Evolutionary conservation across 352 stramenopile genomes (phyloP), one percentile per base, ranked within the genome.

Genomic region (Chrysophaeum taylorii): DNA sequence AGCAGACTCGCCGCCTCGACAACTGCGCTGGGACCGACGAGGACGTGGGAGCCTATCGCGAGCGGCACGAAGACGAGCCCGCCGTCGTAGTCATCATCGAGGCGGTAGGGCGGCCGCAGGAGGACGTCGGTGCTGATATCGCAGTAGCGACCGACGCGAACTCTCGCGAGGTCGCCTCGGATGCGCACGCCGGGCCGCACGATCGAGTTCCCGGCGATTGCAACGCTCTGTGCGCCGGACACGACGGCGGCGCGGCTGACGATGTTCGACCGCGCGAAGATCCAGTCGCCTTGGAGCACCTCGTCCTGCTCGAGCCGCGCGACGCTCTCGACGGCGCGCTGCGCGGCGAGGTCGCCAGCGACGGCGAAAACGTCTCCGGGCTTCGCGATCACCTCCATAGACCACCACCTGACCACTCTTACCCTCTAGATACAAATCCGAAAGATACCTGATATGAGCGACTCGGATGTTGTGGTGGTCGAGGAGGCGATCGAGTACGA

Each of bases 1-100:
- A n/a, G n/a, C n/a, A n/a, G n/a, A n/a, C n/a, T n/a, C 23, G 85
- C 85, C 37, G 84, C 87, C 71, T 92, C 85, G 27, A 92, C 82
- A 33, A 92, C 81, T 18, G 81, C 81, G 45, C 83, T 76, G 66
- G 87, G 79, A 36, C 83, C 83, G 69, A 89, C 87, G 18, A 36
- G 18, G 36, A 36, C 36, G 9, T 29, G 42, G 21, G n/a, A n/a
- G n/a, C n/a, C n/a, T n/a, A n/a, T n/a, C n/a, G n/a, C n/a, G n/a
- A n/a, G n/a, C n/a, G 33, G 50, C 5, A 45, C 16, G 12, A 25
- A 64, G 16, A 23, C 16, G 14, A 68, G 15, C 14, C 16, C 42
- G 18, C 7, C 2, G 25, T 52, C 27, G 38, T n/a, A n/a, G n/a
- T n/a, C n/a, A n/a, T 43, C 48, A 45, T 48, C 48, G 67, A 61